phyloP scores from a whole-genome alignment of 2,329 filamentous ascomycete species.

The Xylariaceae sp. region DNA sequence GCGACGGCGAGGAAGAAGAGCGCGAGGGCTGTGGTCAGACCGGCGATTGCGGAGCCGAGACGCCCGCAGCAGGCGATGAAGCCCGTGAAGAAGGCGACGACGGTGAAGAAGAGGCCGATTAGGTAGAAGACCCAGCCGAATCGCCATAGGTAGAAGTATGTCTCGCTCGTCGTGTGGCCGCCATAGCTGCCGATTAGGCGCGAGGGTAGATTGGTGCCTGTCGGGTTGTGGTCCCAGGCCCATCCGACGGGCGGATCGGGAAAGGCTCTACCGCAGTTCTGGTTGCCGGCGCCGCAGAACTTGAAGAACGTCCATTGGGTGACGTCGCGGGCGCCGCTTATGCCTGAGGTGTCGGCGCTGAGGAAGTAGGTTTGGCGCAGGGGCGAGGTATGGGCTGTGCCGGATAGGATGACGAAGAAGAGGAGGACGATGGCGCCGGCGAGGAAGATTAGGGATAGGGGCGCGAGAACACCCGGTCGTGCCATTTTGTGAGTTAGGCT shows the following conservation, averaged over 20 bases:
- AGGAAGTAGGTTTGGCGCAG: conserved; percentile 84
- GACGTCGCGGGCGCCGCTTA: conserved; percentile 62
- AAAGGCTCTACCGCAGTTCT: conserved; percentile 61
- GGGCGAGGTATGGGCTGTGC: conserved; percentile 47
- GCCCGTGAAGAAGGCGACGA: conserved; percentile 63
- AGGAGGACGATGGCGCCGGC: conserved; percentile 52
- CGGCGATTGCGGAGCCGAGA: conserved; percentile 66
- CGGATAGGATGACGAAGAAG: conserved; percentile 59
- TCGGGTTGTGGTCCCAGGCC: conserved; percentile 56
- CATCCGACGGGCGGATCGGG: conserved; percentile 70
- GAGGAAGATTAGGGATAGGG: conserved; percentile 41
- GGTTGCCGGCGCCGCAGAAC: conserved; percentile 65
- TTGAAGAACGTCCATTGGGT: conserved; percentile 93
- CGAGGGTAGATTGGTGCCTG: conserved; percentile 37
- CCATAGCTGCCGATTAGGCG: conserved; percentile 53
- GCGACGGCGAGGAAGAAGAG: conserved; percentile 68
- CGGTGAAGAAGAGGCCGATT: conserved; percentile 76
- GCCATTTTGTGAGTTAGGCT: no score
- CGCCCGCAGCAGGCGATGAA: conserved; percentile 70
- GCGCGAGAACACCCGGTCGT: conserved; percentile 18
- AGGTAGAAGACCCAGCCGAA: conserved; percentile 93
- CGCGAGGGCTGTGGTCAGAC: conserved; percentile 54
- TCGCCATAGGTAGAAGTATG: conserved; percentile 81
- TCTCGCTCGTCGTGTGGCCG: conserved; percentile 51
- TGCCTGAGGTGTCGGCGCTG: conserved; percentile 70